These are phyloP conservation scores for Tricholoma saponaceum DNA, from an alignment of 768 basidiomycete species.

Conservation along the genomic window DNA sequence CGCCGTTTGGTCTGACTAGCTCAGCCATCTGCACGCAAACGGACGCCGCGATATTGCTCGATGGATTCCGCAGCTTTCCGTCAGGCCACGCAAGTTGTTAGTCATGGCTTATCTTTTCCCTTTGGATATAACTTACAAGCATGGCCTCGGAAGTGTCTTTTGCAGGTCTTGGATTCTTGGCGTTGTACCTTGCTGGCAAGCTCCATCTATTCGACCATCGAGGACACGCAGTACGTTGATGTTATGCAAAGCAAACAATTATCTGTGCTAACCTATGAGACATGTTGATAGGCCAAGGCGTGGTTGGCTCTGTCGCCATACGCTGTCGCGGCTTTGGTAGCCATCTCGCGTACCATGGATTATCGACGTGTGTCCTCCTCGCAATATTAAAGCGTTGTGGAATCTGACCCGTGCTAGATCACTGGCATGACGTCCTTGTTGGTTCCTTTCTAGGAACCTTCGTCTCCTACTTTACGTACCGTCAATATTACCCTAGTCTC, in stretches of 20 bases:
- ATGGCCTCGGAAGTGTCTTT: slow-evolving; percentile 64
- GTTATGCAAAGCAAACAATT: background rate
- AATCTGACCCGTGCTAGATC: slow-evolving; percentile 45
- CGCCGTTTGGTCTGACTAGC: slow-evolving; percentile 66
- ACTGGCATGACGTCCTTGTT: slow-evolving; percentile 88
- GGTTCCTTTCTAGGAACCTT: slow-evolving; percentile 73
- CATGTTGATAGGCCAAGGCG: slow-evolving; percentile 54
- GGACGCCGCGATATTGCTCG: slow-evolving; percentile 52
- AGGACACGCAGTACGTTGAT: slow-evolving; percentile 58
- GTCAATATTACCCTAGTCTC: slow-evolving; percentile 83
- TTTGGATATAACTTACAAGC: background rate
- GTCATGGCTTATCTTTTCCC: slow-evolving; percentile 21
- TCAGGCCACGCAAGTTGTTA: slow-evolving; percentile 87
- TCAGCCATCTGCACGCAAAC: slow-evolving; percentile 77
- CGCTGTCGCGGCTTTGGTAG: slow-evolving; percentile 70
- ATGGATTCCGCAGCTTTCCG: slow-evolving; percentile 91
- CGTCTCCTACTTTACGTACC: slow-evolving; percentile 72
- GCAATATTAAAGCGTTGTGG: background rate
- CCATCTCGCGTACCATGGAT: slow-evolving; percentile 92
- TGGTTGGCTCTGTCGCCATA: slow-evolving; percentile 83
- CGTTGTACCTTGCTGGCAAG: slow-evolving; percentile 89
- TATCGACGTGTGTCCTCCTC: slow-evolving; percentile 60
- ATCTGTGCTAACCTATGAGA: slow-evolving; percentile 8
- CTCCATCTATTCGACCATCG: slow-evolving; percentile 82
- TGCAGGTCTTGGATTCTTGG: slow-evolving; percentile 86